A percentile compares a stretch with the other conserved stretches of the same genome.
phyloP scores from a whole-genome alignment of 805 yeast species.

The Candida ovalis region DNA sequence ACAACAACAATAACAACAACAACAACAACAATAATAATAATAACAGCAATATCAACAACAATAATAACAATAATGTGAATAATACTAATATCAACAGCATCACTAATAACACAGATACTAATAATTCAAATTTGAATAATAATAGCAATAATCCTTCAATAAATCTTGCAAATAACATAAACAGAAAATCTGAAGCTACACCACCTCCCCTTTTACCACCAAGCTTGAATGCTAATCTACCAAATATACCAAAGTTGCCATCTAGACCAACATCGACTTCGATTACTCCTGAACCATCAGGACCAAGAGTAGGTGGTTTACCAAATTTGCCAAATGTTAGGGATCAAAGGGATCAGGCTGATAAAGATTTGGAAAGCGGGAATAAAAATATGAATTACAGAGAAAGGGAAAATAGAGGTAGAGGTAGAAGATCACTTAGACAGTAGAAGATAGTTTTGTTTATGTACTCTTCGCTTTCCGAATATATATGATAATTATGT shows the following conservation, averaged over 20 bases:
- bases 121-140: neutral
- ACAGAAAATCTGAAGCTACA: constrained; percentile 4
- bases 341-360: constrained; percentile 28
- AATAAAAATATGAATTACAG: constrained; percentile 15
- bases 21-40: neutral
- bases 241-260: constrained; percentile 19
- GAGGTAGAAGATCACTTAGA: constrained; percentile 8
- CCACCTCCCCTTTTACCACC: constrained; percentile 9
- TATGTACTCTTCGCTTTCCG: neutral
- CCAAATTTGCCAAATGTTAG: constrained; percentile 16
- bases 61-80: neutral
- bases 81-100: neutral
- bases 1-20: constrained; percentile 3
- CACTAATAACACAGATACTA: neutral
- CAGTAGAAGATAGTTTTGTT: constrained; percentile 4
- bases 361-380: constrained; percentile 24
- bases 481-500: neutral
- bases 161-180: constrained; percentile 7
- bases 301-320: constrained; percentile 5
- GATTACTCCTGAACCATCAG: constrained; percentile 22
- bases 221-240: constrained; percentile 9
- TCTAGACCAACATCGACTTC: constrained; percentile 24
- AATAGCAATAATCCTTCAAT: neutral
- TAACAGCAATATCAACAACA: neutral
- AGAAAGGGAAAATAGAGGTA: constrained; percentile 13